A percentile compares a stretch with the other conserved stretches of the same genome.
Conservation (phyloP, 2,329 filamentous ascomycete species). For the Paracoccidioides lutzii region DNA sequence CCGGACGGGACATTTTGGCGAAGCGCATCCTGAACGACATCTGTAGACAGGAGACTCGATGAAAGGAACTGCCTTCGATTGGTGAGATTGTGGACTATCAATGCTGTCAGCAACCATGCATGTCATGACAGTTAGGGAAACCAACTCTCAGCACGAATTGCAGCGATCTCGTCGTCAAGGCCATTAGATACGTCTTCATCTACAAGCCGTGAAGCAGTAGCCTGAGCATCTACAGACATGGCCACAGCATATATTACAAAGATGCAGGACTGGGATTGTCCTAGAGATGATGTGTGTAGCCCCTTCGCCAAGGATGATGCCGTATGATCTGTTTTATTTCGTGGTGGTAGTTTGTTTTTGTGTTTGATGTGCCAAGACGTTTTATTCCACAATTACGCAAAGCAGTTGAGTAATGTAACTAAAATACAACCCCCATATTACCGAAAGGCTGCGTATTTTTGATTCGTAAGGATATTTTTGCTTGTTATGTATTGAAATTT, state of each 20-base stretch:
- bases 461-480: too few species aligned
- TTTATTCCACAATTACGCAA: not conserved
- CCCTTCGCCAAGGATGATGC: not conserved
- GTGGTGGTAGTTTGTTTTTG: too few species aligned
- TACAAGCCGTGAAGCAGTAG: not conserved
- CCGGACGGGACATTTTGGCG: conserved; percentile 5
- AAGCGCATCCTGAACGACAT: conserved; percentile 23
- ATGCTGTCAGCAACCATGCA: conserved; percentile 5
- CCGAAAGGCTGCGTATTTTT: too few species aligned
- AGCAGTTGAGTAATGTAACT: not conserved
- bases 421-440: not conserved
- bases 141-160: conserved; percentile 31
- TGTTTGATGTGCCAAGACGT: not conserved
- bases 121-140: not conserved
- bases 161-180: conserved; percentile 31
- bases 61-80: conserved; percentile 27
- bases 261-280: not conserved
- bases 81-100: conserved; percentile 27
- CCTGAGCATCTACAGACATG: not conserved
- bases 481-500: too few species aligned
- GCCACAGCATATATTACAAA: not conserved
- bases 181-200: conserved; percentile 1
- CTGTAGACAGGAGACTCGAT: conserved; percentile 31
- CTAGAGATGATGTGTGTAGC: not conserved
- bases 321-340: not conserved